Evolutionary conservation across 1,284 basidiomycete species (phyloP), one percentile per base, ranked within the genome.

Genomic region (Coniophora puteana): DNA sequence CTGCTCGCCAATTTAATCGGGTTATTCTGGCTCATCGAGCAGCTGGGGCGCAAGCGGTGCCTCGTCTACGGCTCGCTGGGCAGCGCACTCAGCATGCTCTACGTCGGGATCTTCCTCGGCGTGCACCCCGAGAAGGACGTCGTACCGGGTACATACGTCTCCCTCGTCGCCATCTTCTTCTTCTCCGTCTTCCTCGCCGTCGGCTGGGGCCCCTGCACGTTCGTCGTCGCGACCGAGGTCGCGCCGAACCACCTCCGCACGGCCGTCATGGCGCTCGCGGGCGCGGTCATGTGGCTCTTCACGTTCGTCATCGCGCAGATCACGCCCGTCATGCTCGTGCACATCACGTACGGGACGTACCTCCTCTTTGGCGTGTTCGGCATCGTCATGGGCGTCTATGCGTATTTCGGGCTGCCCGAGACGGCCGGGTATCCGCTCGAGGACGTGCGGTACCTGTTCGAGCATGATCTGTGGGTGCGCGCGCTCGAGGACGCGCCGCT

Each of bases 341-440:
- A 51, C 26, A 69, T 75, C 38, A 61, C 48, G 6, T 75, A 73
- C 53, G 75, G 72, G 23, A 77, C 75, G 16, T 75, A 71, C 52
- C 55, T 76, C 18, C 47, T 74, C 16, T 78, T 75, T 39, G 75
- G 74, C 0, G 50, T 67, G 25, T 66, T 66, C 44, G 68, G 68
- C 41, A 16, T 72, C 11, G 41, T 63, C 43, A 72, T 73, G 72
- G 57, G 59, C 16, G 28, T 54, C 8, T 75, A 65, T 69, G 59
- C 63, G 32, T 75, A 72, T 50, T 46, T 55, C 4, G 66, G 59
- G 37, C 54, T 74, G 10, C 72, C 73, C 0, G 73, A 74, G 54
- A 75, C 72, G 22, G 60, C 60, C 5, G 70, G 71, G n/a, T 64
- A 64, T 32, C 62, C 65, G 14, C 53, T 76, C 42, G 73, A 75